phyloP scores from a whole-genome alignment of 768 basidiomycete genomes.

The Coprinopsis sp. region DNA sequence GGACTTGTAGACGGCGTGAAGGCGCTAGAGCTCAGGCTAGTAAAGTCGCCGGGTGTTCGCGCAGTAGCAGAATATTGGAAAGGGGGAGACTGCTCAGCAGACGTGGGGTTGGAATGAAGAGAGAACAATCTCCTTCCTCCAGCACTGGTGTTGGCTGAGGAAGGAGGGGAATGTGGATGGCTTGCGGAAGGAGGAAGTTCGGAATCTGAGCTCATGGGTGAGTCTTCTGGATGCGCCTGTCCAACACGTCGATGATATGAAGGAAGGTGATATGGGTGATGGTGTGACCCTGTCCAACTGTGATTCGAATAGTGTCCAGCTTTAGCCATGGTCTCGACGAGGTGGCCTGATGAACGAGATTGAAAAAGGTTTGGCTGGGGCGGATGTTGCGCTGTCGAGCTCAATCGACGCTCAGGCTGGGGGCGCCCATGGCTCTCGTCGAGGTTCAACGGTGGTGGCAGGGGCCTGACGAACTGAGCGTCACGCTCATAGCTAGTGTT shows the following conservation, averaged over 20 bases:
- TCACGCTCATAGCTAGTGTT: conserved; percentile 28
- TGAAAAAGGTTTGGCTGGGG: conserved; percentile 29
- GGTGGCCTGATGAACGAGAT: conserved; percentile 39
- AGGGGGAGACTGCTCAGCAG: conserved; percentile 27
- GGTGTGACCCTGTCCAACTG: conserved; percentile 31
- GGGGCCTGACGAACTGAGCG: conserved; percentile 13
- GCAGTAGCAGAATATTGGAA: conserved; percentile 25
- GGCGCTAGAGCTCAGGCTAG: conserved; percentile 8
- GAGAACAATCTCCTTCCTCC: conserved; percentile 15
- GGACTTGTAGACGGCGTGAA: conserved; percentile 75
- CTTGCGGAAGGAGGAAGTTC: conserved; percentile 34
- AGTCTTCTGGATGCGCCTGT: conserved; percentile 41
- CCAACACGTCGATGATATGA: conserved; percentile 27
- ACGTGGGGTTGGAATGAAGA: conserved; percentile 15
- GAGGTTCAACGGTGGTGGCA: conserved; percentile 1
- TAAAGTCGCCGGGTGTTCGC: conserved; percentile 28
- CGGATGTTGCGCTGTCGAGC: conserved; percentile 22
- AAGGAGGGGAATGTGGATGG: conserved; percentile 29
- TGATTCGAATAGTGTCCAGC: conserved; percentile 25
- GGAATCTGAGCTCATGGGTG: conserved; percentile 67
- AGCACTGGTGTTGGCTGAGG: conserved; percentile 29
- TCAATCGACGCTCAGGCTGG: conserved; percentile 38
- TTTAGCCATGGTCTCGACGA: conserved; percentile 31
- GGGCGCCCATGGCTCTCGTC: conserved; percentile 6
- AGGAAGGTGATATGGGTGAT: conserved; percentile 40